phyloP scores from a whole-genome alignment of 805 yeast genomes.

The Candida xyloterini region DNA sequence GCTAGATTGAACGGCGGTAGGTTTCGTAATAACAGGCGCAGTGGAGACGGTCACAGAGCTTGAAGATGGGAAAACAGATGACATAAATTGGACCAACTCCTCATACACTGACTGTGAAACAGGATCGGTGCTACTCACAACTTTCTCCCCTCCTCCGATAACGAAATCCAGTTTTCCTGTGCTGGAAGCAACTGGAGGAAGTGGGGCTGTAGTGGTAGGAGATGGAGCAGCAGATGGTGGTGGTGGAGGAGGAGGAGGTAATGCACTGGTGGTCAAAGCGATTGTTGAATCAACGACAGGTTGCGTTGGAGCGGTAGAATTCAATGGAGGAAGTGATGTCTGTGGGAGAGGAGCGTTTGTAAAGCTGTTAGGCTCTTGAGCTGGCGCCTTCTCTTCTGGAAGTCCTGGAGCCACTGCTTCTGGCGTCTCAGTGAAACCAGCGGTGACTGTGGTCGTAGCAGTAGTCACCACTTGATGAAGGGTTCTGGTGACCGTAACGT shows the following conservation, averaged over 20 bases:
- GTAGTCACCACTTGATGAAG: constrained; percentile 12
- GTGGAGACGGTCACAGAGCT: no score
- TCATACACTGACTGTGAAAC: constrained; percentile 8
- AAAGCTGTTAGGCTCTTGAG: not conserved
- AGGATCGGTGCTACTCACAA: not conserved
- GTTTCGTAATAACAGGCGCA: no score
- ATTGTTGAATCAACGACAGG: not conserved
- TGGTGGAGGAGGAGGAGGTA: not conserved
- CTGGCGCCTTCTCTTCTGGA: not conserved
- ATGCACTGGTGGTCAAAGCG: not conserved
- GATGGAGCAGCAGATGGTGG: not conserved
- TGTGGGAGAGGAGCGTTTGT: not conserved
- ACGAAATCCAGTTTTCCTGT: constrained; percentile 10
- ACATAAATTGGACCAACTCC: constrained; percentile 15
- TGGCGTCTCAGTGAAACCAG: constrained; percentile 5
- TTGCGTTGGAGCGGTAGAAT: not conserved
- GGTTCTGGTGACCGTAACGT: constrained; percentile 27
- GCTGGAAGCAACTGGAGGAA: not conserved
- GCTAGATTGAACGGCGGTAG: no score
- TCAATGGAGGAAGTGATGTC: not conserved
- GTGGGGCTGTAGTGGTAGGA: not conserved
- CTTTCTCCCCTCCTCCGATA: constrained; percentile 9
- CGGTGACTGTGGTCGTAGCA: constrained; percentile 17
- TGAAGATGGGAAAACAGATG: constrained; percentile 13
- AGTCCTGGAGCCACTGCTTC: not conserved